phyloP scores from a whole-genome alignment of 2,329 filamentous ascomycete species.

The Microdochium paspali region DNA sequence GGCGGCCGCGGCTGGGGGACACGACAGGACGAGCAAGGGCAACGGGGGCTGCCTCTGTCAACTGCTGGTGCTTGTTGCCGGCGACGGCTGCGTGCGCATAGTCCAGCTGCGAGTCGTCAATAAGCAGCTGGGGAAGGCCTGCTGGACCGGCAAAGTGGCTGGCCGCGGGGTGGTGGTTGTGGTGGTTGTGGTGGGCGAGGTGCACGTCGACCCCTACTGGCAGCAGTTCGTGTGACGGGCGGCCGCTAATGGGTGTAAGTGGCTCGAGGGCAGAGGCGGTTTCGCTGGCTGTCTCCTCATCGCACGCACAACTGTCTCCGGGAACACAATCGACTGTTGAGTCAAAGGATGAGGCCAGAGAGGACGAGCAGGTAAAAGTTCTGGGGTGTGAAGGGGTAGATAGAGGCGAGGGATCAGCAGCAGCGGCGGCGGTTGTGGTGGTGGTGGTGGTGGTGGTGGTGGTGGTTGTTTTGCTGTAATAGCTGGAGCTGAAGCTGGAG shows the following conservation, averaged over 20 bases:
- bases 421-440: no score
- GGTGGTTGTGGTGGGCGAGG: background rate
- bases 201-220: no score
- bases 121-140: no score
- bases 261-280: background rate
- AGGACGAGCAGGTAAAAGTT: background rate
- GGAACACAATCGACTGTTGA: background rate
- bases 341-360: background rate
- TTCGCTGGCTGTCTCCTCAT: background rate
- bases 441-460: no score
- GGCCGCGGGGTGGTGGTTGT: background rate
- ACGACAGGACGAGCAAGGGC: background rate
- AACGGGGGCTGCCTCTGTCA: background rate
- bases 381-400: background rate
- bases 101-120: background rate
- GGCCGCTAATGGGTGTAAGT: background rate
- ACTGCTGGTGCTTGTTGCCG: background rate
- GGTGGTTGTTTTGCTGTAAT: no score
- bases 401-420: no score
- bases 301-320: background rate
- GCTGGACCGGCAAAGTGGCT: background rate
- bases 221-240: background rate
- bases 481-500: no score
- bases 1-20: background rate
- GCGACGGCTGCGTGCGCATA: background rate